These are phyloP conservation scores for Aspergillus ostianus DNA, from an alignment of 495 filamentous ascomycete species.

Conservation along the genomic window DNA sequence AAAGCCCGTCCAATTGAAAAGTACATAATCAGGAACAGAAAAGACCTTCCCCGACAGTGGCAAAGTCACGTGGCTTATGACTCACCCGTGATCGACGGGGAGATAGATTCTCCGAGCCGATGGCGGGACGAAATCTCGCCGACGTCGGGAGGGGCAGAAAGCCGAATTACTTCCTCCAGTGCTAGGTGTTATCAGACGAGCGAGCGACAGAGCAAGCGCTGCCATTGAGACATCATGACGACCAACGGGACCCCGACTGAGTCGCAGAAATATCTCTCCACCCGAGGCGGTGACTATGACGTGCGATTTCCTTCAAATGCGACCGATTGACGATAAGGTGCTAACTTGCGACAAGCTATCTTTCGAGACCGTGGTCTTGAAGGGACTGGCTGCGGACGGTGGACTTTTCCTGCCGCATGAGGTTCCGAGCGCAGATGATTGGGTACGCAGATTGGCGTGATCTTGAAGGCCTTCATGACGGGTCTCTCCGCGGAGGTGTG, in stretches of 20 bases:
- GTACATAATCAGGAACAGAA: neutral
- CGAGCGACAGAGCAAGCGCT: neutral
- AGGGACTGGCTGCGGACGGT: conserved; percentile 84
- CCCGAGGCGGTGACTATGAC: conserved; percentile 74
- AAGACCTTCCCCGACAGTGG: too few relatives aligned
- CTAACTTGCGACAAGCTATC: conserved; percentile 58
- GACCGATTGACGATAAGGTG: neutral
- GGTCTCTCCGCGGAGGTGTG: neutral
- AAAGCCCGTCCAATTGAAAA: neutral
- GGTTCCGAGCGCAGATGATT: conserved; percentile 51
- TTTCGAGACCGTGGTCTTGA: conserved; percentile 87
- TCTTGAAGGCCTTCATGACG: neutral
- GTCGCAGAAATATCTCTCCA: conserved; percentile 79
- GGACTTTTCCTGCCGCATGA: conserved; percentile 89
- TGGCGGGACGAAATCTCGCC: conserved; percentile 7
- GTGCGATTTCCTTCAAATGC: conserved; percentile 37
- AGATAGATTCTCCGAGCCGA: conserved; percentile 1
- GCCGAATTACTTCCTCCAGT: neutral
- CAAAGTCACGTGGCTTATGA: conserved; percentile 1
- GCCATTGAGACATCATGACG: conserved; percentile 7
- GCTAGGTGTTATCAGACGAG: neutral
- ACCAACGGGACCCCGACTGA: conserved; percentile 2
- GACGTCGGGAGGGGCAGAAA: conserved; percentile 10
- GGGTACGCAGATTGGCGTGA: conserved; percentile 34
- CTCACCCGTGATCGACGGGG: neutral